Evolutionary conservation across 129 eudicot genomes (phyloP), one percentile per base, ranked within the genome.

Genomic region (Calendula officinalis): DNA sequence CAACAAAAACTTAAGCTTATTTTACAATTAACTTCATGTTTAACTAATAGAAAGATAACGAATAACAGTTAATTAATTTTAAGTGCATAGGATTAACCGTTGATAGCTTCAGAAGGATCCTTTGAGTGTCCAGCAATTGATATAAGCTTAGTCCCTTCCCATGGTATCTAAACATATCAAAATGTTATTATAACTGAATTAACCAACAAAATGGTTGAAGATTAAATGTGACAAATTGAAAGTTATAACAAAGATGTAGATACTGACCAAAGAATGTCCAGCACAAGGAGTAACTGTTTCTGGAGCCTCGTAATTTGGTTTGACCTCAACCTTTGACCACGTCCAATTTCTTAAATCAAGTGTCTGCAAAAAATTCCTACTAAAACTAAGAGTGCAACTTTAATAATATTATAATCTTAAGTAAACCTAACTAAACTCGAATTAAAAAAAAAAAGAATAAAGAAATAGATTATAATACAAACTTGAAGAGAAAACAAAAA

Each of bases 221-320:
- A 43, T 49, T 12, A 55, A 2, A 49, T 62, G 66, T 63, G 62
- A 42, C 58, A 49, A 22, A 30, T 10, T 64, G 3, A 67, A 67
- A 60, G 8, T 15, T 7, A 42, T 49, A 47, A 61, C 30, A 51
- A 4, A 60, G 46, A 64, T 43, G 22, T 50, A 9, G 50, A 34
- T 53, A 80, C 99, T 83, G 67, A 94, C 99, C 99, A 94, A 77
- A 56, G 99, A 72, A 89, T 89, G 99, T 64, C 99, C 99, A 4
- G 97, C 92, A 66, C 96, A 85, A 57, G 96, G 88, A 68, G 83
- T 68, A 14, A 64, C 74, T 65, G 69, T 44, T 7, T 67, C 59
- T 7, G 88, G 50, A 57, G 82, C 77, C 72, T 78, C 95, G 4
- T 75, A 60, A 47, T 78, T 78, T 8, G 77, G 71, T 75, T 75